Base-by-base conservation (phyloP, 78 protist genomes). In the Cavenderia fasciculata region DNA sequence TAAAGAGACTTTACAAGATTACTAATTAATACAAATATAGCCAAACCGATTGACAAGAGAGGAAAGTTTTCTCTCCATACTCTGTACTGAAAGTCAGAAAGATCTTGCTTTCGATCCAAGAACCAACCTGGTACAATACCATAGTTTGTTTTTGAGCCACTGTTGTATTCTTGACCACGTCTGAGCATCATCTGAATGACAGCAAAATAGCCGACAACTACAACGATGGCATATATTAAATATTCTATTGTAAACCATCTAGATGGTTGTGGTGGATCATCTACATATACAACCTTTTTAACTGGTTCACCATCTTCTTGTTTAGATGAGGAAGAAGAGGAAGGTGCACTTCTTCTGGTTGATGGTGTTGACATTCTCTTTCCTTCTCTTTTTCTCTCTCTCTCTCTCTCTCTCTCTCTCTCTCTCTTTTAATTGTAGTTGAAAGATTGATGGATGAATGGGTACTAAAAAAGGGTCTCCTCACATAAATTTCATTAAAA, bases 41-140 rank as follows among this genome's bases (percentile, higher is more conserved):
- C 41, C 51, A 87, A 33, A 27, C 93, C 93, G 36, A 87, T 74
- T 27, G 86, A 74, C 11, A 87, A 41, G n/a, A 87, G 46, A 46
- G 93, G 93, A 46, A 87, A 87, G 40, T 87, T 74, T 59, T 43
- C 52, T 52, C 93, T 52, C 49, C 63, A 87, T 29, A 76, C 59
- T 52, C 73, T 73, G 57, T 76, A 87, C 51, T 87, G 93, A 4
- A 77, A 63, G 46, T 87, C 93, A 18, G 93, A 87, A 5, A 76
- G 47, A 61, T 87, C 93, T 76, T 87, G 93, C 41, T 74, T 87
- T 31, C 93, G 38, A 61, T 52, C 73, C 19, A 71, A 36, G 36
- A 87, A 87, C 93, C 93, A 87, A 23, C 93, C 93, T 34, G 65
- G 74, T 33, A 68, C 86, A 40, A 87, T 71, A 33, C 93, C 93